Evolutionary conservation across 257 asterid genomes (phyloP).

Genomic region (Penstemon eatonii): DNA sequence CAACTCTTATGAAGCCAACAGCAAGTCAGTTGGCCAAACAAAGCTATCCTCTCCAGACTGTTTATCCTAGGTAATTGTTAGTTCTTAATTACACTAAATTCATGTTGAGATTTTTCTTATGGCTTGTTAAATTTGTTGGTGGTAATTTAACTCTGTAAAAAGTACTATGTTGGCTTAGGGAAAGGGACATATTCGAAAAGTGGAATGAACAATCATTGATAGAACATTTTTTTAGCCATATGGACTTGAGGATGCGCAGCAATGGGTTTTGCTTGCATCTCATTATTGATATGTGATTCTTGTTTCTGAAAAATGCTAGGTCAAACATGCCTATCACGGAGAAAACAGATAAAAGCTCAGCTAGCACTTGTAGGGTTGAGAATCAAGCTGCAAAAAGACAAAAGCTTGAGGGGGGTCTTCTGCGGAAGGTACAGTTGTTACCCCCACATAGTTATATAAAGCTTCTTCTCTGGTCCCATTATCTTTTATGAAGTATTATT

Average conservation of each 20-base stretch:
- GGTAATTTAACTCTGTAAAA: conserved; percentile 1
- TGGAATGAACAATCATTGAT: background rate
- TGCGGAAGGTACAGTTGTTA: conserved; percentile 55
- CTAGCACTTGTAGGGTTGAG: conserved; percentile 47
- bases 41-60: conserved; percentile 51
- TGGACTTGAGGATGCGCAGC: conserved; percentile 17
- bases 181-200: background rate
- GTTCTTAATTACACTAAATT: conserved; percentile 10
- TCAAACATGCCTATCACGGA: conserved; percentile 40
- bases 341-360: conserved; percentile 47
- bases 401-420: conserved; percentile 92
- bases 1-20: conserved; percentile 97
- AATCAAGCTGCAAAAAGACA: conserved; percentile 96
- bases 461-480: conserved; percentile 3
- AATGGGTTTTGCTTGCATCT: conserved; percentile 14
- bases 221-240: conserved; percentile 1
- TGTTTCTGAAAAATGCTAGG: conserved; percentile 49
- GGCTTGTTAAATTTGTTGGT: background rate
- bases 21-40: conserved; percentile 96
- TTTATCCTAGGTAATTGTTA: conserved; percentile 53
- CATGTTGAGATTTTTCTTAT: no score
- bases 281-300: conserved; percentile 12
- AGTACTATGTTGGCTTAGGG: background rate
- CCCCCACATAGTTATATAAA: background rate
- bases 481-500: no score